A percentile compares a stretch with the other conserved stretches of the same genome.
Conservation (phyloP, 2,329 filamentous ascomycete species). For the Bertia moriformis region DNA sequence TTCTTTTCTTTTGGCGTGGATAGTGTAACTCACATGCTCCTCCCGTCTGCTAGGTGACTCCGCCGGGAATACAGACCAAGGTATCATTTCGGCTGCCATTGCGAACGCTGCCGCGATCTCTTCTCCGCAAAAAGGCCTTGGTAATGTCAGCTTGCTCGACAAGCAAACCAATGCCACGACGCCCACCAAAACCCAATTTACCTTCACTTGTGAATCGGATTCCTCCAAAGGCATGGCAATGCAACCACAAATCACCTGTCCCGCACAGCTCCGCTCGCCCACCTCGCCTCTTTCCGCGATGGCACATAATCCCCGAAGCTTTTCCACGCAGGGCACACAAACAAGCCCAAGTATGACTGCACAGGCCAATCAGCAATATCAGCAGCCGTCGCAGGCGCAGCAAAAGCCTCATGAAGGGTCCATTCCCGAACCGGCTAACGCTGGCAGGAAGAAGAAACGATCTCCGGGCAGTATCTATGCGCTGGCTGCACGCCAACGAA, state of each 20-base stretch:
- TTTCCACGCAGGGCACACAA: constrained; percentile 37
- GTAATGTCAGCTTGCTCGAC: constrained; percentile 66
- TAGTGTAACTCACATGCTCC: too few species aligned
- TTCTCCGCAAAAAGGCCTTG: constrained; percentile 46
- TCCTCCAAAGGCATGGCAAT: constrained; percentile 57
- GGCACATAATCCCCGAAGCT: constrained; percentile 18
- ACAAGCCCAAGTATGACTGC: constrained; percentile 31
- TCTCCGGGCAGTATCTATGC: constrained; percentile 58
- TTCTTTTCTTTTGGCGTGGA: too few species aligned
- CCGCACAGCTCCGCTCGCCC: constrained; percentile 17
- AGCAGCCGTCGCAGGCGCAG: constrained; percentile 7
- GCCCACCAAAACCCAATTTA: constrained; percentile 76
- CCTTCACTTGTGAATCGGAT: constrained; percentile 76
- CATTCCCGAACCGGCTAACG: constrained; percentile 17
- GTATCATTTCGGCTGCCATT: constrained; percentile 85
- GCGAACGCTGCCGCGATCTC: constrained; percentile 67
- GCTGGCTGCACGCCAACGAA: constrained; percentile 62
- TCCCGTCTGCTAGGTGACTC: constrained; percentile 19
- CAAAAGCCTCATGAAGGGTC: not conserved
- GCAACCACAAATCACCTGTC: constrained; percentile 13
- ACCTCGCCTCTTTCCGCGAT: constrained; percentile 15
- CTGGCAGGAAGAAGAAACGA: constrained; percentile 50
- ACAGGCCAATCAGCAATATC: constrained; percentile 18
- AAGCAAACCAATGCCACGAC: constrained; percentile 52
- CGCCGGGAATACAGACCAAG: constrained; percentile 36